phyloP scores from a whole-genome alignment of 495 filamentous ascomycete species.

The Aspergillus ellipticus region DNA sequence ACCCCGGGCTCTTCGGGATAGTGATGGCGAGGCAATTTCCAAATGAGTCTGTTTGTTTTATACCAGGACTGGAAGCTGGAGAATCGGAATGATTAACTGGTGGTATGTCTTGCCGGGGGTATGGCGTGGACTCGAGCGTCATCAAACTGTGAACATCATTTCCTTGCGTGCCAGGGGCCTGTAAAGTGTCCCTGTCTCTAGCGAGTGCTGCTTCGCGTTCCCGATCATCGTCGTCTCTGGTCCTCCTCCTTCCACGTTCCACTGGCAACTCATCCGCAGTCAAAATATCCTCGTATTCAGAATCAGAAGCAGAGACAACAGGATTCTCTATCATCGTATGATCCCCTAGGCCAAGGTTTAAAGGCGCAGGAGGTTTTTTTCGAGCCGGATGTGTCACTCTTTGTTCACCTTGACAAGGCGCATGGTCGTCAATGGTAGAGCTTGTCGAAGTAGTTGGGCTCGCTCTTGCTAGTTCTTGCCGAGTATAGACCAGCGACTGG shows the following conservation, averaged over 20 bases:
- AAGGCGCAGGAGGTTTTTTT: constrained; percentile 79
- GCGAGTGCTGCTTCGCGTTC: constrained; percentile 64
- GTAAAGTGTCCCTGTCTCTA: constrained; percentile 46
- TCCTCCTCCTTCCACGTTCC: constrained; percentile 77
- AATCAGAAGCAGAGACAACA: constrained; percentile 62
- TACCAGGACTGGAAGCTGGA: constrained; percentile 31
- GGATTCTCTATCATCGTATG: constrained; percentile 40
- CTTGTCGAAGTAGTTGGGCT: constrained; percentile 19
- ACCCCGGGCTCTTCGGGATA: constrained; percentile 74
- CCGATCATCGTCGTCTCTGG: constrained; percentile 81
- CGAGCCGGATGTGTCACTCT: constrained; percentile 55
- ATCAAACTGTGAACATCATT: background rate
- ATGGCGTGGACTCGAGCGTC: constrained; percentile 8
- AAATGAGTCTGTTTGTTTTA: constrained; percentile 17
- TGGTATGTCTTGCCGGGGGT: constrained; percentile 24
- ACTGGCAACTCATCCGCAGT: constrained; percentile 60
- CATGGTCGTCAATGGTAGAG: constrained; percentile 14
- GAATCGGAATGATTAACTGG: constrained; percentile 28
- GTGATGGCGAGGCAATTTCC: constrained; percentile 39
- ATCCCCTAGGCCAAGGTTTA: constrained; percentile 59
- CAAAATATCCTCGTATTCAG: constrained; percentile 77
- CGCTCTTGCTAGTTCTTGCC: constrained; percentile 16
- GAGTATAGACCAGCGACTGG: constrained; percentile 9
- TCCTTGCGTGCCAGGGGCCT: background rate
- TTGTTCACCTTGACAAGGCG: constrained; percentile 17